Percentiles rank a stretch among this genome's conserved stretches.
Conservation (phyloP, 1,284 basidiomycete species). For the Naganishia sp. region DNA sequence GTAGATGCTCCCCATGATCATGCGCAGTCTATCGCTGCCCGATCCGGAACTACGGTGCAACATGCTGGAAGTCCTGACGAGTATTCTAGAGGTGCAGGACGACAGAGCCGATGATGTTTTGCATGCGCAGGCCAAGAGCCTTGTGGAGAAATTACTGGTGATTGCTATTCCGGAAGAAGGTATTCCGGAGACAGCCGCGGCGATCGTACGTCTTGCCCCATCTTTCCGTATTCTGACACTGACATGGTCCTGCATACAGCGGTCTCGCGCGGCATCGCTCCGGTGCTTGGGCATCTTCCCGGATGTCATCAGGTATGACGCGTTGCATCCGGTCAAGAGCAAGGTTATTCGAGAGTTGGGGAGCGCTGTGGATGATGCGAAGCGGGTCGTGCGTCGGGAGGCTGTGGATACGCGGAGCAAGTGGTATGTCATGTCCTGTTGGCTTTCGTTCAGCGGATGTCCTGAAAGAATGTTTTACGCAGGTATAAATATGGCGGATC, state of each 20-base stretch:
- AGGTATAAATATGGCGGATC: constrained; percentile 19
- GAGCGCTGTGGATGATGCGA: constrained; percentile 78
- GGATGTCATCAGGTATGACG: constrained; percentile 71
- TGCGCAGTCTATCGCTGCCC: constrained; percentile 77
- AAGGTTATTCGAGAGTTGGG: constrained; percentile 73
- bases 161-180: constrained; percentile 51
- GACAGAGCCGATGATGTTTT: constrained; percentile 57
- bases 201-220: constrained; percentile 39
- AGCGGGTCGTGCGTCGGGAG: constrained; percentile 73
- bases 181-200: constrained; percentile 36
- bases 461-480: background rate
- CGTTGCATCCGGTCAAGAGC: constrained; percentile 72
- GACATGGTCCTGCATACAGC: constrained; percentile 54
- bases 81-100: constrained; percentile 66
- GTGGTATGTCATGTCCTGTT: constrained; percentile 48
- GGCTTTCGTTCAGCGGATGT: background rate
- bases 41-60: constrained; percentile 72
- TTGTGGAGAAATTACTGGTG: constrained; percentile 71
- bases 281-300: constrained; percentile 72
- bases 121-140: constrained; percentile 67
- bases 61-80: constrained; percentile 76
- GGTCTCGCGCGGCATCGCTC: constrained; percentile 73
- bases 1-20: constrained; percentile 82
- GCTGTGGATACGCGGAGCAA: constrained; percentile 75
- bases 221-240: background rate